phyloP scores from a whole-genome alignment of 164 flowering plant species.

The Annona cherimola region DNA sequence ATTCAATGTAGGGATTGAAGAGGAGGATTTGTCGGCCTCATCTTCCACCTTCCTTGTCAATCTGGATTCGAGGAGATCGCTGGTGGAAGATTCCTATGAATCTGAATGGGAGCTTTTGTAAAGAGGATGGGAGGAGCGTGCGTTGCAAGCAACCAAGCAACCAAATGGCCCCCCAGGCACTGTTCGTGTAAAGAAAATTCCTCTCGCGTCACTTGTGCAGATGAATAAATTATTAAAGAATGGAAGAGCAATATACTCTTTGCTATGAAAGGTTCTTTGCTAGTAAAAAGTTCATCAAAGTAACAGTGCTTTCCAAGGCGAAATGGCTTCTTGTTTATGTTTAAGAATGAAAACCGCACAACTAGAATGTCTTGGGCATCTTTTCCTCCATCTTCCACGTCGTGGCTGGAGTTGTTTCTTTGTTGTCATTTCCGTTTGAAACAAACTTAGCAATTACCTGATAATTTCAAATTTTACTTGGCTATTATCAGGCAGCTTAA shows the following conservation, averaged over 20 bases:
- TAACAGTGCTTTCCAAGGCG: too few relatives aligned
- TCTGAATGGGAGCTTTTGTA: constrained; percentile 78
- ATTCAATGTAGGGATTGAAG: constrained; percentile 15
- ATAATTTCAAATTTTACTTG: too few relatives aligned
- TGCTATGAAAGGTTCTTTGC: neutral
- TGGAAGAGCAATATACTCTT: neutral
- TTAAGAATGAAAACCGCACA: neutral
- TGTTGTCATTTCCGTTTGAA: too few relatives aligned
- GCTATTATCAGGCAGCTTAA: too few relatives aligned
- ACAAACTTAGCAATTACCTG: too few relatives aligned
- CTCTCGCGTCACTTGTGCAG: neutral
- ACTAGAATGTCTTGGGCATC: too few relatives aligned
- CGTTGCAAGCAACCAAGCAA: constrained; percentile 16
- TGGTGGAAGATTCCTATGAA: constrained; percentile 24
- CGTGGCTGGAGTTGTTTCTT: too few relatives aligned
- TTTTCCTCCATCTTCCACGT: too few relatives aligned
- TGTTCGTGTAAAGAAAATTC: constrained; percentile 15
- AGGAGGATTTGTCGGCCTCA: constrained; percentile 1
- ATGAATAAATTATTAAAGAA: neutral
- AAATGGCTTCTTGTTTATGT: neutral
- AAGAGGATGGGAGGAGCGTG: neutral
- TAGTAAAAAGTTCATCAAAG: neutral
- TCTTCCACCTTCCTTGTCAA: constrained; percentile 5
- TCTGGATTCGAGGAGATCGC: constrained; percentile 13
- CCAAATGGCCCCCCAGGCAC: neutral